Evolutionary conservation across 306 rosid species (phyloP).

Genomic region (Cicer cuneatum): DNA sequence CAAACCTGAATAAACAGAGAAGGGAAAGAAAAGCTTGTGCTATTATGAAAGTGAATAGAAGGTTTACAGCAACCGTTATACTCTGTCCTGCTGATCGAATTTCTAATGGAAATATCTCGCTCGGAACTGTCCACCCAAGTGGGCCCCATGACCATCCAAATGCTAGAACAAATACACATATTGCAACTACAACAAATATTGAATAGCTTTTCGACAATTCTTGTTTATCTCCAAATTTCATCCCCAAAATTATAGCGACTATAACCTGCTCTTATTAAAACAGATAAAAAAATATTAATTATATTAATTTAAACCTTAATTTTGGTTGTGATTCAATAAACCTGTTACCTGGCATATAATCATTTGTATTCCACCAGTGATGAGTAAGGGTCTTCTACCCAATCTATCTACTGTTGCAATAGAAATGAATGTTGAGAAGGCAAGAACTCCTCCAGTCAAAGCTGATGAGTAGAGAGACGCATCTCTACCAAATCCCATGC

Average conservation of each 20-base stretch:
- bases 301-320: too few relatives aligned
- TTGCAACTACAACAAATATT: neutral
- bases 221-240: neutral
- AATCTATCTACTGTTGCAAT: constrained; percentile 78
- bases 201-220: constrained; percentile 3
- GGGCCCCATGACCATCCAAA: constrained; percentile 32
- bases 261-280: neutral
- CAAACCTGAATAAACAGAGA: constrained; percentile 1
- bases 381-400: constrained; percentile 71
- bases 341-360: constrained; percentile 81
- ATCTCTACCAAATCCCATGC: constrained; percentile 78
- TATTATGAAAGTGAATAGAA: constrained; percentile 17
- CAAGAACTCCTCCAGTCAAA: constrained; percentile 87
- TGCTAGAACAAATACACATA: constrained; percentile 12
- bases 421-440: constrained; percentile 72
- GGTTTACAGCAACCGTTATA: constrained; percentile 1
- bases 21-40: neutral
- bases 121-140: constrained; percentile 15
- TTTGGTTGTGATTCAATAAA: too few relatives aligned
- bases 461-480: constrained; percentile 86
- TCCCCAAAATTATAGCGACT: constrained; percentile 9
- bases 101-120: constrained; percentile 18
- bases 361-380: constrained; percentile 91
- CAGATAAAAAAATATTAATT: too few relatives aligned
- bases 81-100: constrained; percentile 9